phyloP scores from a whole-genome alignment of 2,329 filamentous ascomycete species.

The Epichloe gansuensis region DNA sequence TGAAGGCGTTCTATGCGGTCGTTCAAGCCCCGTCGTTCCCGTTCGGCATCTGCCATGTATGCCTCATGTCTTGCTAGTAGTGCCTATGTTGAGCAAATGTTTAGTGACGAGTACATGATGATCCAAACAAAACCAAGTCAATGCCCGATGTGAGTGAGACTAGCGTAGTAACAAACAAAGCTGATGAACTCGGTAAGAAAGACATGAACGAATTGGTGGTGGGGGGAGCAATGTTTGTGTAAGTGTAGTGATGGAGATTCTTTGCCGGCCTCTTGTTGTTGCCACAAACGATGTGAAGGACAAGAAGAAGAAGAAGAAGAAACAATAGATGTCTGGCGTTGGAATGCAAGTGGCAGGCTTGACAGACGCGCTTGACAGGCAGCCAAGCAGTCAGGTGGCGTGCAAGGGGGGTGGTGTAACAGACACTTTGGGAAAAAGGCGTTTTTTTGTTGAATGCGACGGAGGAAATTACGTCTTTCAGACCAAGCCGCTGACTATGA shows the following conservation, averaged over 20 bases:
- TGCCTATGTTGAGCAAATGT: constrained; percentile 59
- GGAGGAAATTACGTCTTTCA: neutral
- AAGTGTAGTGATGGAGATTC: neutral
- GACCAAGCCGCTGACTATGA: neutral
- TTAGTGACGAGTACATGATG: constrained; percentile 44
- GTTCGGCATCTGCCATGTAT: constrained; percentile 85
- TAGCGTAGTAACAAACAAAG: neutral
- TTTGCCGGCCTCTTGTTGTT: neutral
- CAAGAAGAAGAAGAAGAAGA: neutral
- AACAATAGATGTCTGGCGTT: neutral
- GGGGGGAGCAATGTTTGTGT: neutral
- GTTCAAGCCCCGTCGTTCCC: constrained; percentile 62
- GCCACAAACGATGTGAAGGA: neutral
- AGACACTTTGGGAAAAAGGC: neutral
- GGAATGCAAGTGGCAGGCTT: constrained; percentile 4
- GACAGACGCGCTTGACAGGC: neutral
- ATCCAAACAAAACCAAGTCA: neutral
- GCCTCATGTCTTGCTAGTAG: constrained; percentile 84
- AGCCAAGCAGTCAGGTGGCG: neutral
- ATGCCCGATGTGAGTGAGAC: neutral
- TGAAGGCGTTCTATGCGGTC: constrained; percentile 65
- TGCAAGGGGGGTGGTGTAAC: neutral
- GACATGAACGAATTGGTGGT: neutral
- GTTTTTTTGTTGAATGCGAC: neutral
- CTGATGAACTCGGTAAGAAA: neutral